A percentile compares a stretch with the other conserved stretches of the same genome.
phyloP scores from a whole-genome alignment of 164 flowering plant genomes.

The Magnolia officinalis region DNA sequence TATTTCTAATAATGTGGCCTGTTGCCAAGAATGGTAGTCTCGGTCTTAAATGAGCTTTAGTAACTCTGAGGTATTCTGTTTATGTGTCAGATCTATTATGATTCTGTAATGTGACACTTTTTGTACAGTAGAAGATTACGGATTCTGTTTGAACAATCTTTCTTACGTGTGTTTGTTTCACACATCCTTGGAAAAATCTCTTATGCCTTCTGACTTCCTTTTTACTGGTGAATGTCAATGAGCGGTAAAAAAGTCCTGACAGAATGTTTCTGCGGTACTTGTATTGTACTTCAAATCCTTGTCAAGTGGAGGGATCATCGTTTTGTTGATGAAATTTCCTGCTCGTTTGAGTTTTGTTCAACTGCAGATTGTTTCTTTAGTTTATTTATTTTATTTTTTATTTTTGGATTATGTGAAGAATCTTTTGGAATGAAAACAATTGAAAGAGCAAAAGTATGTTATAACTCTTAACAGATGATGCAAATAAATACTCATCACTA shows the following conservation, averaged over 20 bases:
- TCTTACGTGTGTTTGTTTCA: neutral
- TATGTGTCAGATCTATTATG: neutral
- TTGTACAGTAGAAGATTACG: neutral
- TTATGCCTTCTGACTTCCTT: neutral
- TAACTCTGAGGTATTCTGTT: neutral
- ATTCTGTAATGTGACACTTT: neutral
- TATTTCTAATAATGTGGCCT: constrained; percentile 2
- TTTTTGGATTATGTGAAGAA: too few relatives aligned
- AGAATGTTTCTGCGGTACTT: neutral
- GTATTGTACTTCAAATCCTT: neutral
- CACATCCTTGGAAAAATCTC: neutral
- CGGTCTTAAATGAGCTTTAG: constrained; percentile 3
- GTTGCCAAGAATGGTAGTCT: neutral
- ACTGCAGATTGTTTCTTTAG: too few relatives aligned
- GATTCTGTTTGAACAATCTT: neutral
- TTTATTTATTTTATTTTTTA: too few relatives aligned
- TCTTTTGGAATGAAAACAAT: too few relatives aligned
- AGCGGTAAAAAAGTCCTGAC: neutral
- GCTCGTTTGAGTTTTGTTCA: too few relatives aligned
- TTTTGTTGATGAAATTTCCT: too few relatives aligned
- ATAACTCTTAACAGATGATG: too few relatives aligned
- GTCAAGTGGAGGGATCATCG: neutral
- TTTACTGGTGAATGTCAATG: neutral
- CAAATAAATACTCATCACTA: too few relatives aligned
- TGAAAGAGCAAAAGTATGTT: too few relatives aligned